phyloP scores from a whole-genome alignment of 2,329 filamentous ascomycete genomes.

The Pseudovirgaria hyperparasitica region DNA sequence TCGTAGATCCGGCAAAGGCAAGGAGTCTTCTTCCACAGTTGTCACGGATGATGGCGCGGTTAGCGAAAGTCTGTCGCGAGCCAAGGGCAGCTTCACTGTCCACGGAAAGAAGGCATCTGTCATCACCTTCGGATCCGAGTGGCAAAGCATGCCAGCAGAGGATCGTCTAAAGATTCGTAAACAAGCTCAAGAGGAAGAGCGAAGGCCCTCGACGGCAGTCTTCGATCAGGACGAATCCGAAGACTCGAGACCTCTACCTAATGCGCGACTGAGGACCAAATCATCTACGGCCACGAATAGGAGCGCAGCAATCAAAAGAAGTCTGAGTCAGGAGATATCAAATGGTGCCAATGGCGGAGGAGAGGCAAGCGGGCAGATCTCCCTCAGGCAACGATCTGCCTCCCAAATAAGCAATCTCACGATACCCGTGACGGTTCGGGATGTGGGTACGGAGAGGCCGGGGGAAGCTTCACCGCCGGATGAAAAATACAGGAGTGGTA shows the following conservation, averaged over 20 bases:
- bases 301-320: too few species aligned
- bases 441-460: too few species aligned
- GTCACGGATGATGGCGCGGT: constrained; percentile 33
- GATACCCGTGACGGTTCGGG: too few species aligned
- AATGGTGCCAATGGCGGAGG: too few species aligned
- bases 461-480: too few species aligned
- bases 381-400: too few species aligned
- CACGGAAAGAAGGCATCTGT: constrained; percentile 97
- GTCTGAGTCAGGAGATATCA: too few species aligned
- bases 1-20: constrained; percentile 64
- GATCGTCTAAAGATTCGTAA: constrained; percentile 26
- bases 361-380: too few species aligned
- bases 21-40: constrained; percentile 53
- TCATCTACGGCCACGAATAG: too few species aligned
- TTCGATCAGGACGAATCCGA: not conserved
- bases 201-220: constrained; percentile 9
- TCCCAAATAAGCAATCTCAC: too few species aligned
- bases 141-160: constrained; percentile 46
- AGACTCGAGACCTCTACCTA: not conserved
- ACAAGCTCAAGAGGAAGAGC: constrained; percentile 19
- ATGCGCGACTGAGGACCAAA: too few species aligned
- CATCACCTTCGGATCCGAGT: constrained; percentile 88
- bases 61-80: constrained; percentile 61
- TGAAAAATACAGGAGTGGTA: too few species aligned
- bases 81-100: constrained; percentile 82